Evolutionary conservation across 768 basidiomycete genomes (phyloP), one percentile per base, ranked within the genome.

Genomic region (Pulveroboletus sp.): DNA sequence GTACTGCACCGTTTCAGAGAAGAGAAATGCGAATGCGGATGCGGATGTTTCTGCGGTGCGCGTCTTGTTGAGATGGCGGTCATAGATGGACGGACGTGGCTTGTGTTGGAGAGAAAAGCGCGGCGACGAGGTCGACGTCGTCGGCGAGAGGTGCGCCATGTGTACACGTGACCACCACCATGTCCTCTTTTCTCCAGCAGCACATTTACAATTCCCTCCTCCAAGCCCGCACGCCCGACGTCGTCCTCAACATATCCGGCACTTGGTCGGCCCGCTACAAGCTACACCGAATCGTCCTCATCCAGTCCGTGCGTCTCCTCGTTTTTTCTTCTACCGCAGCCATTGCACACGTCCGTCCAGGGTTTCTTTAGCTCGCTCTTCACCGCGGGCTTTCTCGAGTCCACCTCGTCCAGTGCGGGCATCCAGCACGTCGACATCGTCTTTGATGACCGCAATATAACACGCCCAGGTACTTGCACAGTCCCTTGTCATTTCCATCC

Each of bases 1-100:
- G 70, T 98, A 98, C 67, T 94, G 87, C 2, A 99, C 86, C 12
- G 94, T 75, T 70, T 98, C 94, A 5, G 89, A 88, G 69, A 97
- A 94, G 49, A 98, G 76, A 64, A 97, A 98, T 0, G 87, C 78
- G 64, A 91, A 94, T 1, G 93, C 87, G 3, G 85, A 78, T 5
- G 84, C 75, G 14, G 89, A 87, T 43, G 95, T 90, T 64, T 98
- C 95, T 21, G 84, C 70, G 12, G 81, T 77, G 36, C 90, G 82
- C 2, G 90, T 84, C 75, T 94, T 95, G 75, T 89, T 92, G 57
- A 97, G 75, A 40, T 79, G 84, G 49, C 94, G 78, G 61, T 97
- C 95, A 69, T 95, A 91, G 52, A 97, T 92, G 56, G 79, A 88
- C 2, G 87, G 85, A 6, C 87, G 80, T 1, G 71, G 58, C 43